phyloP scores from a whole-genome alignment of 2,329 filamentous ascomycete genomes.

The Aureobasidium mangrovei region DNA sequence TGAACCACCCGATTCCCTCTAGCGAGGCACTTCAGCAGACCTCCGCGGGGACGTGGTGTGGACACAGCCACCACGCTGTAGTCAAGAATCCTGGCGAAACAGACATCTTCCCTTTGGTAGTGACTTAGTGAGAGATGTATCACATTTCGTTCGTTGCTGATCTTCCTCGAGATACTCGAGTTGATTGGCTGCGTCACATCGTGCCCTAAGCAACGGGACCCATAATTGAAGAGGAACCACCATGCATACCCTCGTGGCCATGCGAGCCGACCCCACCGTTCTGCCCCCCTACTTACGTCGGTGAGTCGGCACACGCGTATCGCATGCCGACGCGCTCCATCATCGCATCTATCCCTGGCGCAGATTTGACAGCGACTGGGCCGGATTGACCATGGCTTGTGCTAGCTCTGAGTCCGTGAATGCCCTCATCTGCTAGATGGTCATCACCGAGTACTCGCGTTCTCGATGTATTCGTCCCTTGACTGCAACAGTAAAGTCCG shows the following conservation, averaged over 20 bases:
- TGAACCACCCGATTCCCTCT: neutral
- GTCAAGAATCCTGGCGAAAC: neutral
- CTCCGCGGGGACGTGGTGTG: neutral
- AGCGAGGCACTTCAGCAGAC: neutral
- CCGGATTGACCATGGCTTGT: too few relatives aligned
- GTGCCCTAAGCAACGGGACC: conserved; percentile 1
- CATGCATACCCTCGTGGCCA: conserved; percentile 2
- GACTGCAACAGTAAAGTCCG: too few relatives aligned
- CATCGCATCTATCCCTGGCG: too few relatives aligned
- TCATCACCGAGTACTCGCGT: too few relatives aligned
- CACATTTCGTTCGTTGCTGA: neutral
- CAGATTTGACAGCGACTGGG: too few relatives aligned
- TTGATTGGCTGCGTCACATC: conserved; percentile 7
- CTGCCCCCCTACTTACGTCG: neutral
- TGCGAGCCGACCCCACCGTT: conserved; percentile 12
- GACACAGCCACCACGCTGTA: neutral
- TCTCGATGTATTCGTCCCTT: too few relatives aligned
- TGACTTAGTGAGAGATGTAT: neutral
- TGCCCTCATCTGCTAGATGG: too few relatives aligned
- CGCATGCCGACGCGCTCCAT: neutral
- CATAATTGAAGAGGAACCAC: neutral
- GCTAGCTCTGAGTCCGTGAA: too few relatives aligned
- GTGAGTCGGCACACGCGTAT: neutral
- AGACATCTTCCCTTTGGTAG: neutral
- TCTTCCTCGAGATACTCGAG: neutral